Evolutionary conservation across 805 yeast genomes (phyloP).

Genomic region (Candida adriatica): DNA sequence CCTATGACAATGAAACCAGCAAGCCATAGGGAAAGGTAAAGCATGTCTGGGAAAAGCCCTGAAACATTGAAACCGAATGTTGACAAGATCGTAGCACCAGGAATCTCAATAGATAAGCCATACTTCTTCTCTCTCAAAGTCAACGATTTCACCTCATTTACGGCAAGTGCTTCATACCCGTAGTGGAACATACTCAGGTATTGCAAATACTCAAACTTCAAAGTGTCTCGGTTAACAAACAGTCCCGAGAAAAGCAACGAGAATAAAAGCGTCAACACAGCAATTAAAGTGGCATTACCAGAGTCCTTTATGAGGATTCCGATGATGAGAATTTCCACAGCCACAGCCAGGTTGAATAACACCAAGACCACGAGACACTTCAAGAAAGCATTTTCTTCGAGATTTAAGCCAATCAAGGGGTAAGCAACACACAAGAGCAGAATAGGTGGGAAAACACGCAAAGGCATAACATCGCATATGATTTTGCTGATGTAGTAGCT

Average conservation of each 20-base stretch:
- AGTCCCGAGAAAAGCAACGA: conserved; percentile 90
- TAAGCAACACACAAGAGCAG: conserved; percentile 73
- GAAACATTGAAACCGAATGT: conserved; percentile 90
- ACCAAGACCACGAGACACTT: conserved; percentile 65
- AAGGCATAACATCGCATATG: conserved; percentile 85
- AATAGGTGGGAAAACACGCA: conserved; percentile 88
- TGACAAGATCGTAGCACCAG: conserved; percentile 94
- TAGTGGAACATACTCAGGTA: conserved; percentile 89
- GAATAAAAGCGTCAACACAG: conserved; percentile 76
- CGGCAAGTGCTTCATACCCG: conserved; percentile 88
- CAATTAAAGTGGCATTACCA: conserved; percentile 86
- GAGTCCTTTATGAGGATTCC: conserved; percentile 86
- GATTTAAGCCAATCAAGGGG: conserved; percentile 84
- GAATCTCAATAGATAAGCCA: conserved; percentile 91
- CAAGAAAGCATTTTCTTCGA: conserved; percentile 67
- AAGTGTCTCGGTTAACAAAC: conserved; percentile 73
- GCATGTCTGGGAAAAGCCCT: conserved; percentile 62
- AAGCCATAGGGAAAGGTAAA: conserved; percentile 51
- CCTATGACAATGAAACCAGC: conserved; percentile 58
- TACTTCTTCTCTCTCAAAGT: conserved; percentile 82
- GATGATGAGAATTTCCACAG: conserved; percentile 77
- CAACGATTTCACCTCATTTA: conserved; percentile 87
- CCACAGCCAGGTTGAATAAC: conserved; percentile 79
- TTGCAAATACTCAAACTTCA: conserved; percentile 65
- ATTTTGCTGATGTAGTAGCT: conserved; percentile 84